Conservation (phyloP, 2,329 filamentous ascomycete species). For the Huntiella omanensis region DNA sequence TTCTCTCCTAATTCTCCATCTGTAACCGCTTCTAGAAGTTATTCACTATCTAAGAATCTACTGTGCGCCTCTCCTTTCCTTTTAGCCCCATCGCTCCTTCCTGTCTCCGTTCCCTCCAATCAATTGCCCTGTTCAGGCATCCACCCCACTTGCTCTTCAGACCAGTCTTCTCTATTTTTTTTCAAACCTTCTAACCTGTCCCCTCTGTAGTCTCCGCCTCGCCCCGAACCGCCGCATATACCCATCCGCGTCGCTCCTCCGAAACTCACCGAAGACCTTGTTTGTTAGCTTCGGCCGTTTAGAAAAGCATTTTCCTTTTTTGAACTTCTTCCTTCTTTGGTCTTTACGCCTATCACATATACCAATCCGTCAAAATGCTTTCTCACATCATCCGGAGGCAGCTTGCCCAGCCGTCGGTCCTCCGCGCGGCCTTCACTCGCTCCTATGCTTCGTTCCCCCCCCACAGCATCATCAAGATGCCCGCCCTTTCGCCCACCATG, state of each 20-base stretch:
- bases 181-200: not conserved
- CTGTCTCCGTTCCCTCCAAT: not conserved
- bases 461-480: constrained; percentile 94
- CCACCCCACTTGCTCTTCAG: not conserved
- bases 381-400: constrained; percentile 11
- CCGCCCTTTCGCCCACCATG: constrained; percentile 95
- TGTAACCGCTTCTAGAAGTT: not conserved
- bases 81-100: constrained; percentile 1
- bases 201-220: not conserved
- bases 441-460: constrained; percentile 73
- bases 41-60: constrained; percentile 3
- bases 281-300: not conserved
- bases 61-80: constrained; percentile 1
- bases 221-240: not conserved
- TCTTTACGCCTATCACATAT: not conserved
- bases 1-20: not conserved
- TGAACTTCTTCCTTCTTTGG: not conserved
- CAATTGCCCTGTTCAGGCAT: not conserved
- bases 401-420: constrained; percentile 13
- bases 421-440: constrained; percentile 36
- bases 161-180: constrained; percentile 1
- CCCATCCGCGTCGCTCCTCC: not conserved
- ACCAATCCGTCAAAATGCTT: constrained; percentile 7
- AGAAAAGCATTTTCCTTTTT: not conserved
- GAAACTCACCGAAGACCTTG: constrained; percentile 2